Evolutionary conservation across 2,329 filamentous ascomycete genomes (phyloP), one percentile per base, ranked within the genome.

Genomic region (Emydomyces testavorans): DNA sequence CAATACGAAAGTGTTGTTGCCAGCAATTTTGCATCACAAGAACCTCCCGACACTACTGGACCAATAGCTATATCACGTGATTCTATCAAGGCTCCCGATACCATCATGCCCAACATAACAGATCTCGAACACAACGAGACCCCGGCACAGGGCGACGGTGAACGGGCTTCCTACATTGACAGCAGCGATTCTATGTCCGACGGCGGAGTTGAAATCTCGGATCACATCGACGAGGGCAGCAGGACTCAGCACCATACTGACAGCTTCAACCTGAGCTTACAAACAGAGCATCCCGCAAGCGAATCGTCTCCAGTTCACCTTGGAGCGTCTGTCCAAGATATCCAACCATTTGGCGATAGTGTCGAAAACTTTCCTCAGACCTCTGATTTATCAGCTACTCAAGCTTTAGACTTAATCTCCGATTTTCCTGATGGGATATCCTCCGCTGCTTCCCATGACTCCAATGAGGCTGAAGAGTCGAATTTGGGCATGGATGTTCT

Each of bases 341-440:
- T 7, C 24, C 31, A 35, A 18, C 28, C 32, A 10, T 21, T 39
- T 23, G 28, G 20, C 13, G 23, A 28, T 16, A 16, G 13, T 10
- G 34, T 23, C 3, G 28, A 21, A n/a, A 24, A 36, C 21, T 21
- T 46, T 15, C 4, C 6, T 23, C 29, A 46, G 6, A 31, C 39
- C 15, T 28, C 11, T 7, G n/a, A 26, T 21, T 6, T 13, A 10
- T 21, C 42, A 3, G 13, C 24, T 10, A 31, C 3, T 4, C 29
- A 31, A 31, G 10, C 35, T 10, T 21, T 36, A 20, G 43, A 46
- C 16, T 15, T 46, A 31, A 26, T 31, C 35, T 46, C 35, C 24
- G 43, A 38, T 16, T 38, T 38, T 23, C 35, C 41, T 15, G 36
- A 39, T 7, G 48, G 41, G 23, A 15, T 36, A 4, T 48, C 39